Conservation (phyloP, 1,284 basidiomycete genomes). For the Papiliotrema terrestris region DNA sequence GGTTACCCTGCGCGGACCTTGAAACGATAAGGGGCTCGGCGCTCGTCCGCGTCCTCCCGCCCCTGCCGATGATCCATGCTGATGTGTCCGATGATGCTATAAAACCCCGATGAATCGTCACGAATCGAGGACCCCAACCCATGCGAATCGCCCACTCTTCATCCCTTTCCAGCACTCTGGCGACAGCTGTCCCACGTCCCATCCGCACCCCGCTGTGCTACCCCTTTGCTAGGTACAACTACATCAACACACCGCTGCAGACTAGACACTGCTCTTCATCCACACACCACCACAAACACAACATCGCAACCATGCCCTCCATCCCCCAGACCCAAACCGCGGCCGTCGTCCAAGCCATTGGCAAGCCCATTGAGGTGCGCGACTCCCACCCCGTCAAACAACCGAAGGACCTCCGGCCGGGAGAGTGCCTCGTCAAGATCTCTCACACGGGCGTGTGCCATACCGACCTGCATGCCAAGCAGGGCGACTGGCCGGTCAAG, state of each 20-base stretch:
- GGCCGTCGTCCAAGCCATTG: constrained; percentile 57
- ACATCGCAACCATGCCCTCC: not conserved
- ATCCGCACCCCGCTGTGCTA: not conserved
- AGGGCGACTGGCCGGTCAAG: constrained; percentile 67
- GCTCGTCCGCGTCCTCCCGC: no score
- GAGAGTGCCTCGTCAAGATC: constrained; percentile 77
- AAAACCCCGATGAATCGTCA: no score
- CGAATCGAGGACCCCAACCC: no score
- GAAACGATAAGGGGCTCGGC: no score
- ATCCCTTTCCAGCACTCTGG: no score
- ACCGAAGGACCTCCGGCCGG: constrained; percentile 64
- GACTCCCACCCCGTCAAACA: constrained; percentile 55
- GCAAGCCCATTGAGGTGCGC: constrained; percentile 44
- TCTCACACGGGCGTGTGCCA: constrained; percentile 63
- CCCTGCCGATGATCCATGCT: no score
- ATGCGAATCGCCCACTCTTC: no score
- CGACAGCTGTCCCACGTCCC: no score
- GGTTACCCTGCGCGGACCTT: no score
- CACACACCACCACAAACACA: not conserved
- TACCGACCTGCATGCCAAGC: constrained; percentile 70
- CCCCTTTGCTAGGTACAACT: not conserved
- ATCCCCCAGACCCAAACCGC: constrained; percentile 65
- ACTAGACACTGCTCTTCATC: not conserved
- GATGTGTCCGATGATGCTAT: no score
- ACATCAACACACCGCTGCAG: not conserved